A percentile compares a stretch with the other conserved stretches of the same genome.
Evolutionary conservation across 139 green algal genomes (phyloP).

Genomic region (Deuterostichococcus epilithicus): DNA sequence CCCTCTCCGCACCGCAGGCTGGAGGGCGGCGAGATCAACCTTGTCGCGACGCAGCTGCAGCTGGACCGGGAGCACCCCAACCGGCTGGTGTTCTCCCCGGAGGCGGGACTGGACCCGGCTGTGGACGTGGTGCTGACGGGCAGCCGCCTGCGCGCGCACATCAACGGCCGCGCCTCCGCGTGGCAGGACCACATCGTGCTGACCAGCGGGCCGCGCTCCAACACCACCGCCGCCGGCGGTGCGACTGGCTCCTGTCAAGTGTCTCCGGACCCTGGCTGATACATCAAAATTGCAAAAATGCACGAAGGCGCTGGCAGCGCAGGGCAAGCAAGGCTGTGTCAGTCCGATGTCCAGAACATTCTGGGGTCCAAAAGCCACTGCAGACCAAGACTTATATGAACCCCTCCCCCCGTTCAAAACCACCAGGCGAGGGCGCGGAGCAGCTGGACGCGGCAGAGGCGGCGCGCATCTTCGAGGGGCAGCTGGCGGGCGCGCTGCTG

Average conservation of each 20-base stretch:
- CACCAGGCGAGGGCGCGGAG: constrained; percentile 9
- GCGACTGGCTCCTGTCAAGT: no score
- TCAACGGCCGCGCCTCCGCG: constrained; percentile 63
- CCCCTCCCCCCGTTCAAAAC: no score
- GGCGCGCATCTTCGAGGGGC: constrained; percentile 87
- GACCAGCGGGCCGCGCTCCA: constrained; percentile 18
- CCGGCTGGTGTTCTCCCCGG: constrained; percentile 69
- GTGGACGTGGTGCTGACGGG: constrained; percentile 68
- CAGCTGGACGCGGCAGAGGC: constrained; percentile 55
- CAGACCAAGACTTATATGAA: no score
- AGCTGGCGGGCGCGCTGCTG: constrained; percentile 66
- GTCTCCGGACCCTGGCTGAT: no score
- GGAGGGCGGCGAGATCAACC: constrained; percentile 79
- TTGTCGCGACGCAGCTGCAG: constrained; percentile 88
- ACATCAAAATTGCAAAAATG: no score
- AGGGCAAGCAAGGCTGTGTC: no score
- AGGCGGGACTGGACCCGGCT: constrained; percentile 67
- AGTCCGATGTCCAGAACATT: no score
- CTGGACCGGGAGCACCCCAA: constrained; percentile 87
- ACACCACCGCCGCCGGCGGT: constrained; percentile 8
- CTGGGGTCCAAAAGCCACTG: no score
- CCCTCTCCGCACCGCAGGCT: background rate
- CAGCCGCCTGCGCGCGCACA: constrained; percentile 62
- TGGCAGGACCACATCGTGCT: constrained; percentile 70
- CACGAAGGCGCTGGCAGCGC: no score